A percentile compares a stretch with the other conserved stretches of the same genome.
These are phyloP conservation scores for Diaporthe aspalathi DNA, from an alignment of 2,329 filamentous ascomycete species.

Conservation along the genomic window DNA sequence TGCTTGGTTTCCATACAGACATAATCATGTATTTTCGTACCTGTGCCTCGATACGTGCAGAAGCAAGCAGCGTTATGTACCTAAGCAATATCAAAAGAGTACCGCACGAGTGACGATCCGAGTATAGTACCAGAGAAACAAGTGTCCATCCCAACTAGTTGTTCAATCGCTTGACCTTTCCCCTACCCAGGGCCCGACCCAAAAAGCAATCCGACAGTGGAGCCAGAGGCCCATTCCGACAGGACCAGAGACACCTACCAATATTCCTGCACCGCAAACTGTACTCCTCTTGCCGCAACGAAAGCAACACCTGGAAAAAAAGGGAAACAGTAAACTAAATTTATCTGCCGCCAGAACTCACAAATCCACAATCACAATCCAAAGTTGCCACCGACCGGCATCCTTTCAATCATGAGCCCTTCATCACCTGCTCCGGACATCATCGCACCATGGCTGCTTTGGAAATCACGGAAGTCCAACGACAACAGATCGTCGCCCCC, in stretches of 20 bases:
- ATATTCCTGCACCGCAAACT: neutral
- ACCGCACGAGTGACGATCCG: neutral
- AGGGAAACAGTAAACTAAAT: neutral
- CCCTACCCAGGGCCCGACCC: neutral
- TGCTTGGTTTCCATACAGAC: neutral
- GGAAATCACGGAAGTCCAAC: slow-evolving; percentile 54
- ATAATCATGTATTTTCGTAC: slow-evolving; percentile 9
- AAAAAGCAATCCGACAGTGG: neutral
- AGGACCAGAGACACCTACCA: neutral
- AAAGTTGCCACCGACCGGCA: slow-evolving; percentile 51
- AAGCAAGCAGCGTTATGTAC: slow-evolving; percentile 2
- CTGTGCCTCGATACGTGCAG: slow-evolving; percentile 6
- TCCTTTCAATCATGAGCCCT: slow-evolving; percentile 52
- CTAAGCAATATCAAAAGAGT: neutral
- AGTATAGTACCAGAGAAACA: neutral
- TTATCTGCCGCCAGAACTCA: slow-evolving; percentile 6
- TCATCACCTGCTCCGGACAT: slow-evolving; percentile 27
- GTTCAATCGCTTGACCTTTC: slow-evolving; percentile 12
- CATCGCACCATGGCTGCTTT: slow-evolving; percentile 26
- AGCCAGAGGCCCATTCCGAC: neutral
- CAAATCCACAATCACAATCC: slow-evolving; percentile 50
- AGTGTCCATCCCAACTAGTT: neutral
- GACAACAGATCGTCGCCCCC: slow-evolving; percentile 60
- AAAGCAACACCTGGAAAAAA: neutral
- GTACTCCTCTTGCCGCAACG: neutral